phyloP scores from a whole-genome alignment of 345 rosid genomes.

The Ceriops zippeliana region DNA sequence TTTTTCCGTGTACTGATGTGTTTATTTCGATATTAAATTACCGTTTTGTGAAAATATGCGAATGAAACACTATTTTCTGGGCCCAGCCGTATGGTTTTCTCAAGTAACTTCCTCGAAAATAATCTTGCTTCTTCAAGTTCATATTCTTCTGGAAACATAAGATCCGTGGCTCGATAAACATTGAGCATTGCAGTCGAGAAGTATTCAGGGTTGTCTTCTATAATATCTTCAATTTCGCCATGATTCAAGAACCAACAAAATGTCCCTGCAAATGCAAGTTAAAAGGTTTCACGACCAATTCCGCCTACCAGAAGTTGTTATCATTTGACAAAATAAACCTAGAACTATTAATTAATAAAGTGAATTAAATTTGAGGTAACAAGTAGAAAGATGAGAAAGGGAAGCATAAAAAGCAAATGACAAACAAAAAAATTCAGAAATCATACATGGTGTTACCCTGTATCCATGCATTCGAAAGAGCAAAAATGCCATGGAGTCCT shows the following conservation, averaged over 20 bases:
- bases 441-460: slow-evolving; percentile 45
- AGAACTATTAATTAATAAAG: not conserved
- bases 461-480: slow-evolving; percentile 53
- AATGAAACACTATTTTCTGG: too few species aligned
- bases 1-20: too few species aligned
- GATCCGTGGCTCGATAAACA: slow-evolving; percentile 51
- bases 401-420: too few species aligned
- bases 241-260: slow-evolving; percentile 57
- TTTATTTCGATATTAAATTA: too few species aligned
- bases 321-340: not conserved
- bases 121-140: slow-evolving; percentile 50
- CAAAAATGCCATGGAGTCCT: slow-evolving; percentile 55
- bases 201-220: slow-evolving; percentile 29
- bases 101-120: slow-evolving; percentile 38
- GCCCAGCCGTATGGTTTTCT: slow-evolving; percentile 17
- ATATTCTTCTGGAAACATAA: slow-evolving; percentile 54
- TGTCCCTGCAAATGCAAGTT: slow-evolving; percentile 31
- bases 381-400: not conserved
- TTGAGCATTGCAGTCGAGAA: slow-evolving; percentile 39
- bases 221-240: slow-evolving; percentile 25
- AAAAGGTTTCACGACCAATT: too few species aligned
- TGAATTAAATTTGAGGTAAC: too few species aligned
- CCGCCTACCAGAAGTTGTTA: too few species aligned
- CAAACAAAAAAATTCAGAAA: not conserved
- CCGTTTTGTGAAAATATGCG: too few species aligned